Base-by-base conservation (phyloP, 2,329 filamentous ascomycete genomes). In the Monosporascus sp. region DNA sequence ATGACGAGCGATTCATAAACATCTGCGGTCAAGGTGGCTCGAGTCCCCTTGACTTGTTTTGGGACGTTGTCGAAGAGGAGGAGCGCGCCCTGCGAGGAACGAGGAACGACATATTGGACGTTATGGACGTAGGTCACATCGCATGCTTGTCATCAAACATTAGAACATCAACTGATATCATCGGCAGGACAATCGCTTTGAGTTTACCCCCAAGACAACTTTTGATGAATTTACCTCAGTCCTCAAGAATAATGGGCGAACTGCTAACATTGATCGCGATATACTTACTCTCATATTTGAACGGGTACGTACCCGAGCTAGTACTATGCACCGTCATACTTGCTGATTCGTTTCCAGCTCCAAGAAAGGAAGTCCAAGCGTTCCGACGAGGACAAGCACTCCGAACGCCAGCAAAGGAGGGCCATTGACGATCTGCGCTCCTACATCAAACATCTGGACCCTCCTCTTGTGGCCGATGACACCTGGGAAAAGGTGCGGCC, bases 1-100 rank as follows among this genome's bases (percentile, higher is more conserved):
- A 88, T 52, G 94, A 99, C 65, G 81, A 87, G 48, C 89, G 92
- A 60, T 97, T 96, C 71, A 80, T 78, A 62, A 85, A 84, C 59
- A 91, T 96, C 78, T 81, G 92, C 55, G 92, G 91, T 50, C 90
- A 95, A 67, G 73, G 82, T 54, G 92, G 93, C 52, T 96, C 92
- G 5, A 88, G 84, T 5, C 90, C 94, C 16, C 80, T 96, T 59
- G 91, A 97, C 65, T 78, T 99, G 7, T 97, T 99, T 75, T 97
- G 93, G 91, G 94, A 99, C 69, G 78, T 92, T 48, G 81, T 97
- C 26, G 94, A 97, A 69, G 91, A 96, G 69, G 91, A 97, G 70
- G 93, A 99, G 66, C 85, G 89, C 54, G 85, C 87, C n/a, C 77
- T 97, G 48, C 87, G 92, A 56, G 86, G 84, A 49, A 86, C 87